A percentile compares a stretch with the other conserved stretches of the same genome.
Conservation (phyloP, 352 stramenopile species). For the Pythium aristosporum region DNA sequence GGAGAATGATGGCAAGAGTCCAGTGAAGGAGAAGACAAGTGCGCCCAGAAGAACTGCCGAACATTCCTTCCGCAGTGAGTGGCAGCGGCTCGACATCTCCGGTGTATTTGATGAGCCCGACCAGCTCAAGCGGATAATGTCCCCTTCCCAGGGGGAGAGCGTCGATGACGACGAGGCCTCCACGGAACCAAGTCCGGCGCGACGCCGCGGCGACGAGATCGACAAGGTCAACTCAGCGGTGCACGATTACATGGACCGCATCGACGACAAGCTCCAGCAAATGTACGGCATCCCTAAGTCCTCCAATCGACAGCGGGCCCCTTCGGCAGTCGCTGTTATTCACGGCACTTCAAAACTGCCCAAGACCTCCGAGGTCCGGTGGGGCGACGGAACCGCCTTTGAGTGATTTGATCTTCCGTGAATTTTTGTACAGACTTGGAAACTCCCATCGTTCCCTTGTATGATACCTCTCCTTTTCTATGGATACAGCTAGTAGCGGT, state of each 20-base stretch:
- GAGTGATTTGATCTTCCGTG: constrained; percentile 2
- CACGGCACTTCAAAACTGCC: constrained; percentile 4
- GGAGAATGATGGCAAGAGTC: neutral
- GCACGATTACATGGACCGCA: constrained; percentile 81
- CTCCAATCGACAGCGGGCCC: constrained; percentile 19
- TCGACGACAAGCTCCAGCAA: constrained; percentile 75
- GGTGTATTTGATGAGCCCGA: constrained; percentile 28
- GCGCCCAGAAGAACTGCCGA: neutral
- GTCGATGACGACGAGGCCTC: neutral
- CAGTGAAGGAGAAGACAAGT: neutral
- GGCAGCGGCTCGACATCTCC: constrained; percentile 39
- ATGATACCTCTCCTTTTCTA: neutral
- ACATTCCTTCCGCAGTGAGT: constrained; percentile 33
- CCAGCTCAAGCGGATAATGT: neutral
- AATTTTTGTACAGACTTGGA: constrained; percentile 4
- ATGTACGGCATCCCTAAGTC: constrained; percentile 78
- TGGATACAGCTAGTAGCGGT: constrained; percentile 47
- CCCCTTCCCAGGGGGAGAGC: neutral
- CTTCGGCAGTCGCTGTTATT: constrained; percentile 10
- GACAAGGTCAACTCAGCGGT: constrained; percentile 72
- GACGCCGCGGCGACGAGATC: constrained; percentile 37
- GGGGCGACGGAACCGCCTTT: constrained; percentile 10
- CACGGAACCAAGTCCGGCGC: neutral
- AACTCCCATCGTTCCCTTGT: neutral
- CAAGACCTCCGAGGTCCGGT: constrained; percentile 11